A percentile compares a stretch with the other conserved stretches of the same genome.
phyloP scores from a whole-genome alignment of 257 asterid genomes.

The Parsonsia alboflavescens region DNA sequence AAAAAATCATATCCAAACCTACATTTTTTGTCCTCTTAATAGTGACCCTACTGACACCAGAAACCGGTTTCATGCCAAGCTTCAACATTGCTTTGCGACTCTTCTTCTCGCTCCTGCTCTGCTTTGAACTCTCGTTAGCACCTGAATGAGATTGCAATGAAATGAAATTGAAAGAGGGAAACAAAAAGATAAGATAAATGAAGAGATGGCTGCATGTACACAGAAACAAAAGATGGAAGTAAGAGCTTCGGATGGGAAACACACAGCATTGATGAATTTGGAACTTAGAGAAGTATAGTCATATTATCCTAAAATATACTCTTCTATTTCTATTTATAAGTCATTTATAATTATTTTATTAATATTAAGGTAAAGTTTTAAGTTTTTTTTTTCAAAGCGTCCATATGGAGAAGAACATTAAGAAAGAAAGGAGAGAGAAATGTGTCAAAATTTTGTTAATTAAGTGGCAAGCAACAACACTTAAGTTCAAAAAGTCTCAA shows the following conservation, averaged over 20 bases:
- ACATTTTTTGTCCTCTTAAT: conserved; percentile 81
- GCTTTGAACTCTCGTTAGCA: conserved; percentile 59
- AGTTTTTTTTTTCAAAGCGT: too few relatives aligned
- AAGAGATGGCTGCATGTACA: neutral
- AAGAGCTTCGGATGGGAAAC: neutral
- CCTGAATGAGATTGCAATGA: conserved; percentile 27
- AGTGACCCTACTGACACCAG: conserved; percentile 85
- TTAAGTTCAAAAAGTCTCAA: too few relatives aligned
- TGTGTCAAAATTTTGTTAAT: too few relatives aligned
- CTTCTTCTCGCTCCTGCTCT: conserved; percentile 97
- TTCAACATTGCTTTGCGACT: conserved; percentile 94
- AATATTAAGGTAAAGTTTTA: too few relatives aligned
- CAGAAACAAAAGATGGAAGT: neutral
- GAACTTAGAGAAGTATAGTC: too few relatives aligned
- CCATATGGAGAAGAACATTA: too few relatives aligned
- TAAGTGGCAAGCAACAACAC: too few relatives aligned
- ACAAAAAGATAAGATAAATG: neutral
- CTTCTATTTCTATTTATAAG: too few relatives aligned
- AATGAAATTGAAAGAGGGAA: neutral
- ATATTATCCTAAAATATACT: too few relatives aligned
- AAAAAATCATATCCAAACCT: conserved; percentile 1
- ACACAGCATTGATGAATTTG: too few relatives aligned
- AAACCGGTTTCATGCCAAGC: conserved; percentile 84
- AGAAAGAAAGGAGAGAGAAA: too few relatives aligned
- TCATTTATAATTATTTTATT: too few relatives aligned